phyloP scores from a whole-genome alignment of 2,329 filamentous ascomycete genomes.

The Nannizziopsis arthrosporioides region DNA sequence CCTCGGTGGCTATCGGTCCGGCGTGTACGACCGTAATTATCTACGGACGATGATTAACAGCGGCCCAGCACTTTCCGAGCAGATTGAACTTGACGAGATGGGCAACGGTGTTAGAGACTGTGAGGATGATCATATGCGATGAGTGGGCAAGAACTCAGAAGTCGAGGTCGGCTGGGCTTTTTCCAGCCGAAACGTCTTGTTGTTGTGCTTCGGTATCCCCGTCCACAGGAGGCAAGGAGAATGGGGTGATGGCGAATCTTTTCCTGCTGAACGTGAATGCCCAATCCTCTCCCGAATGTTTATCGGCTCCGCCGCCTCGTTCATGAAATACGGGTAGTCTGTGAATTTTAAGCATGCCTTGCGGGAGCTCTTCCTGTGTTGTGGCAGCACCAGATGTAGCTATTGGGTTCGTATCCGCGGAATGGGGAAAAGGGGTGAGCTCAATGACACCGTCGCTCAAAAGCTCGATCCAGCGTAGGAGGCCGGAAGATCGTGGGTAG shows the following conservation, averaged over 20 bases:
- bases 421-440: slow-evolving; percentile 61
- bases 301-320: slow-evolving; percentile 65
- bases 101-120: slow-evolving; percentile 32
- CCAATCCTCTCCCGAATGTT: slow-evolving; percentile 67
- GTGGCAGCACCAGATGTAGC: slow-evolving; percentile 44
- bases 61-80: slow-evolving; percentile 46
- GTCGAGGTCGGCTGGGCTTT: slow-evolving; percentile 49
- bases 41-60: slow-evolving; percentile 45
- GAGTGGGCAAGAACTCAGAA: slow-evolving; percentile 40
- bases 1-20: slow-evolving; percentile 33
- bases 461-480: slow-evolving; percentile 76
- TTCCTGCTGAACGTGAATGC: slow-evolving; percentile 78
- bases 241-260: slow-evolving; percentile 76
- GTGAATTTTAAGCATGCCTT: slow-evolving; percentile 76
- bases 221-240: slow-evolving; percentile 75
- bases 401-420: slow-evolving; percentile 31
- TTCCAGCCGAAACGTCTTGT: slow-evolving; percentile 24
- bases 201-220: slow-evolving; percentile 56
- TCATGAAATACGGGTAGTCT: slow-evolving; percentile 77
- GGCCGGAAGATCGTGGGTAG: slow-evolving; percentile 60
- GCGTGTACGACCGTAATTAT: slow-evolving; percentile 45
- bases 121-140: slow-evolving; percentile 14
- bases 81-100: slow-evolving; percentile 53
- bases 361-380: slow-evolving; percentile 59
- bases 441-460: slow-evolving; percentile 79